phyloP scores from a whole-genome alignment of 352 stramenopile species.

The Phytophthora foliorum region DNA sequence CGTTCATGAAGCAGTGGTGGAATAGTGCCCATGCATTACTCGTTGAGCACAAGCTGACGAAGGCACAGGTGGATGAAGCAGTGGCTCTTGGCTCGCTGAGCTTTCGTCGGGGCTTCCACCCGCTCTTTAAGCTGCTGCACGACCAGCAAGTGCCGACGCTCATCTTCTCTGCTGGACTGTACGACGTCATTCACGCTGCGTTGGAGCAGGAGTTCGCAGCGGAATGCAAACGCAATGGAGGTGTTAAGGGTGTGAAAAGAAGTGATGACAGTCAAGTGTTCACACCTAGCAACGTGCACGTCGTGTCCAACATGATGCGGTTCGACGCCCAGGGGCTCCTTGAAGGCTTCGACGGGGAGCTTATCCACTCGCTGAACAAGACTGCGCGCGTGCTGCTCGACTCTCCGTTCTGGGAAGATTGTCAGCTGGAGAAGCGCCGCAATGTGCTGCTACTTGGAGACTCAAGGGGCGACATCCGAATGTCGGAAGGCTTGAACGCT shows the following conservation, averaged over 20 bases:
- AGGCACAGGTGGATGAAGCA: conserved; percentile 47
- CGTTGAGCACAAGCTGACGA: conserved; percentile 60
- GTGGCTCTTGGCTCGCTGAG: conserved; percentile 46
- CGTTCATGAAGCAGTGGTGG: conserved; percentile 81
- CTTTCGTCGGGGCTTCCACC: conserved; percentile 60
- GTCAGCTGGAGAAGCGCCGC: conserved; percentile 53
- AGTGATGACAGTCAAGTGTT: background rate
- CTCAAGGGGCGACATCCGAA: conserved; percentile 65
- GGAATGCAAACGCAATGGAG: conserved; percentile 19
- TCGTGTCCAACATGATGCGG: conserved; percentile 84
- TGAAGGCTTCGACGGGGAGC: conserved; percentile 62
- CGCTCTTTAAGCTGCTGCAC: conserved; percentile 52
- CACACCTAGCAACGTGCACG: conserved; percentile 67
- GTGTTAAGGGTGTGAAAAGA: background rate
- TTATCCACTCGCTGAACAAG: conserved; percentile 87
- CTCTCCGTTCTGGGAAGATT: conserved; percentile 68
- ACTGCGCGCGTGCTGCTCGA: conserved; percentile 72
- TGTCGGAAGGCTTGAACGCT: conserved; percentile 64
- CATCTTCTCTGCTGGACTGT: conserved; percentile 70
- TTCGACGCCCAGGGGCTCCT: conserved; percentile 57
- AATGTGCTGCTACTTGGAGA: conserved; percentile 80
- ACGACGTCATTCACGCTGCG: conserved; percentile 63
- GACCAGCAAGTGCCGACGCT: conserved; percentile 57
- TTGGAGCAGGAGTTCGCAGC: conserved; percentile 56
- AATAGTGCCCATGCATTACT: conserved; percentile 50